A percentile compares a stretch with the other conserved stretches of the same genome.
Conservation (phyloP, 75 land plant genomes). For the Pinus tabuliformis region DNA sequence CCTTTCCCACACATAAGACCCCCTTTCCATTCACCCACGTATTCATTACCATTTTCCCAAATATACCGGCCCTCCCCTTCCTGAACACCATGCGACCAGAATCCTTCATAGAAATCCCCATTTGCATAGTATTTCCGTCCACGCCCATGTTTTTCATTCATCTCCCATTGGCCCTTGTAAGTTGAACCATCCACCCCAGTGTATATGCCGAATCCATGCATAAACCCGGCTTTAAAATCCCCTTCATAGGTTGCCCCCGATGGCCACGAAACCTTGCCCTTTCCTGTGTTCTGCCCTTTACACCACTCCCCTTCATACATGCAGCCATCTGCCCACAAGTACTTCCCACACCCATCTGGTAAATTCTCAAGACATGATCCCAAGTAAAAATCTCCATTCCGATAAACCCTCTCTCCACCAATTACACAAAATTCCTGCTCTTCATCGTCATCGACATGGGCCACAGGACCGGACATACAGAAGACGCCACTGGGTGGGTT, state of each 20-base stretch:
- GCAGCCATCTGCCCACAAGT: conserved; percentile 71
- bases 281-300: conserved; percentile 45
- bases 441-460: conserved; percentile 8
- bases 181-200: conserved; percentile 53
- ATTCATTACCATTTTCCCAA: no score
- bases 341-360: conserved; percentile 69
- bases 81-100: conserved; percentile 49
- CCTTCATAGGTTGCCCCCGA: conserved; percentile 75
- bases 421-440: neutral
- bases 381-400: conserved; percentile 61
- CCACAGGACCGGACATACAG: conserved; percentile 22
- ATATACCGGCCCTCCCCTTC: conserved; percentile 40
- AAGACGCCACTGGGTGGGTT: conserved; percentile 11
- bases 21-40: conserved; percentile 47
- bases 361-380: conserved; percentile 44
- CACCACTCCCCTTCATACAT: conserved; percentile 79
- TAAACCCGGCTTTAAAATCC: conserved; percentile 47
- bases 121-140: conserved; percentile 52
- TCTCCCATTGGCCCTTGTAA: conserved; percentile 55
- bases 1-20: conserved; percentile 59
- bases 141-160: conserved; percentile 51
- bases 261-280: conserved; percentile 57
- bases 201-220: conserved; percentile 61
- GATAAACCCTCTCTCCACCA: conserved; percentile 34
- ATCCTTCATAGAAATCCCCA: conserved; percentile 70